phyloP scores from a whole-genome alignment of 306 rosid genomes.

The Dicorynia guianensis region DNA sequence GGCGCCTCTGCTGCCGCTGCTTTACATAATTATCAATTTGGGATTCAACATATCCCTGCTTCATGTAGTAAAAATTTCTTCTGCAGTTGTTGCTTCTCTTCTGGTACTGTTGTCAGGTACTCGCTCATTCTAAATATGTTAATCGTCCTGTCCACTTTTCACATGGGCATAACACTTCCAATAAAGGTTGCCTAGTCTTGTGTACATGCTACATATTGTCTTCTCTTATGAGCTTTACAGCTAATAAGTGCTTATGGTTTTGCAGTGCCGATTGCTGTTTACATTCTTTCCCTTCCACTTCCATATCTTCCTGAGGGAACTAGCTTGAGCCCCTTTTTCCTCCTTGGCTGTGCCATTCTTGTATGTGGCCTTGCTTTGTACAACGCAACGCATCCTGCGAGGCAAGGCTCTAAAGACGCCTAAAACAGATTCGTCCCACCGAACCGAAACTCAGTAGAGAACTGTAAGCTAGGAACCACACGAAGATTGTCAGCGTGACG shows the following conservation, averaged over 20 bases:
- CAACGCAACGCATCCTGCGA: constrained; percentile 58
- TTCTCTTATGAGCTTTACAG: background rate
- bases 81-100: constrained; percentile 87
- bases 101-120: constrained; percentile 83
- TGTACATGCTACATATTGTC: background rate
- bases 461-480: background rate
- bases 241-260: constrained; percentile 40
- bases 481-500: background rate
- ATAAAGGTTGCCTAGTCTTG: constrained; percentile 1
- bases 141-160: background rate
- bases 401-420: constrained; percentile 43
- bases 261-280: constrained; percentile 90
- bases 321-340: constrained; percentile 75
- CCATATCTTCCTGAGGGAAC: constrained; percentile 78
- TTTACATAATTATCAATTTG: constrained; percentile 71
- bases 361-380: constrained; percentile 74
- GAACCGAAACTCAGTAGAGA: constrained; percentile 7
- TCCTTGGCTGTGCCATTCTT: constrained; percentile 76
- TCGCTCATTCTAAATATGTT: constrained; percentile 29
- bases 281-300: constrained; percentile 77
- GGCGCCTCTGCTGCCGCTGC: constrained; percentile 89
- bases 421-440: constrained; percentile 20
- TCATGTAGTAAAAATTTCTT: constrained; percentile 72
- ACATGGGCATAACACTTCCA: background rate
- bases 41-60: constrained; percentile 82